These are phyloP conservation scores for Trametes sp. DNA, from an alignment of 1,284 basidiomycete species.

Conservation along the genomic window DNA sequence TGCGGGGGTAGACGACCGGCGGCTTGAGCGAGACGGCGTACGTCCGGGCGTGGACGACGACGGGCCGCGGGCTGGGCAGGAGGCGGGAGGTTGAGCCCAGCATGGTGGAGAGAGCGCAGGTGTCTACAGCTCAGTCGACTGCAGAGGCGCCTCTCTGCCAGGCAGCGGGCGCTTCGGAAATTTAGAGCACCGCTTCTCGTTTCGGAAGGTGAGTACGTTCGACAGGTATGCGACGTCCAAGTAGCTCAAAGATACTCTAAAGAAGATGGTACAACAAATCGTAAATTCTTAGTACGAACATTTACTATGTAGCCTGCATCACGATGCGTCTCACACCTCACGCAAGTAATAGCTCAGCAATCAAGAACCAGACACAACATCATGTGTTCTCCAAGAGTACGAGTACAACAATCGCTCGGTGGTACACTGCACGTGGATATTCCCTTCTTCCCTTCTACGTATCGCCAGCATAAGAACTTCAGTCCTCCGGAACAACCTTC, in stretches of 20 bases:
- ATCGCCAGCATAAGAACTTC: not conserved
- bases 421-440: conserved; percentile 6
- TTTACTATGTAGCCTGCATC: too few relatives aligned
- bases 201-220: conserved; percentile 7
- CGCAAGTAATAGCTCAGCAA: too few relatives aligned
- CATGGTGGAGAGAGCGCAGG: conserved; percentile 12
- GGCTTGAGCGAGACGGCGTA: conserved; percentile 66
- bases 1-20: conserved; percentile 58
- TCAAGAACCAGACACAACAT: too few relatives aligned
- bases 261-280: too few relatives aligned
- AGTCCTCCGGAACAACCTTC: conserved; percentile 31
- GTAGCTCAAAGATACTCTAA: too few relatives aligned
- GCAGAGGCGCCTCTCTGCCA: not conserved
- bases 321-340: too few relatives aligned
- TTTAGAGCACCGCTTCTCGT: conserved; percentile 7
- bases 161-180: conserved; percentile 19
- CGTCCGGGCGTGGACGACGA: conserved; percentile 29
- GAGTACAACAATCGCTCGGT: conserved; percentile 10
- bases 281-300: too few relatives aligned
- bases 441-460: conserved; percentile 1
- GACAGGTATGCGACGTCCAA: not conserved
- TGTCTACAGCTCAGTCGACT: conserved; percentile 12
- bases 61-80: conserved; percentile 19
- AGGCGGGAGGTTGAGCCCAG: conserved; percentile 26
- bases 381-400: not conserved